Base-by-base conservation (phyloP, 2,329 filamentous ascomycete genomes). In the Bisporella sp. region DNA sequence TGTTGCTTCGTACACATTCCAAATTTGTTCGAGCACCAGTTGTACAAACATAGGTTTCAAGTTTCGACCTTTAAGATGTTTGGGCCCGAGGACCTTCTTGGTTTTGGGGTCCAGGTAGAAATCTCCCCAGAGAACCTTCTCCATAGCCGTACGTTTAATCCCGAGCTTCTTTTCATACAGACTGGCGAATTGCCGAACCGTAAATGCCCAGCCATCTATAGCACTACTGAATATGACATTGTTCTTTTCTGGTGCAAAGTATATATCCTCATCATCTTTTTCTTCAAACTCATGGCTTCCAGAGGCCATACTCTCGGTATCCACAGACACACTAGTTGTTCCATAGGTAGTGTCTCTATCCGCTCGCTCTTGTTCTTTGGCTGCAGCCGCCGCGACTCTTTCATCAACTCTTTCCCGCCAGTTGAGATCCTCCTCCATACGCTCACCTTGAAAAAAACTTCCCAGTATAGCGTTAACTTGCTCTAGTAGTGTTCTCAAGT, bases 211-310 rank as follows among this genome's bases (percentile, higher is more conserved):
- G n/a, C 93, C 93, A 65, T 99, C 93, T 50, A 96, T 86, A 53
- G 93, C 93, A 66, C 92, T 97, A 72, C 89, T 90, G 68, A 99
- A 99, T 57, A 99, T 97, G 67, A 99, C 93, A 64, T 99, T 99
- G 68, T 96, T 96, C 69, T 92, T 95, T 65, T 99, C 93, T 0
- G 93, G 93, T 1, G 93, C 89, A 69, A 99, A 99, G 68, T 99
- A 99, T 30, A 99, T 84, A 66, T 96, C 91, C 66, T 97, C 91
- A 63, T 99, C 93, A 62, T 96, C 91, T 59, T 84, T 83, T 66
- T 97, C 93, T 66, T 96, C 85, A 60, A 89, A 99, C 51, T 84
- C 78, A 29, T 81, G 66, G 12, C 84, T 82, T 4, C 80, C 78
- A n/a, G 71, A 69, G 5, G 77, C 74, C 49, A 71, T 74, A 42